Evolutionary conservation across 768 basidiomycete species (phyloP), one percentile per base, ranked within the genome.

Genomic region (Podaxis sp.): DNA sequence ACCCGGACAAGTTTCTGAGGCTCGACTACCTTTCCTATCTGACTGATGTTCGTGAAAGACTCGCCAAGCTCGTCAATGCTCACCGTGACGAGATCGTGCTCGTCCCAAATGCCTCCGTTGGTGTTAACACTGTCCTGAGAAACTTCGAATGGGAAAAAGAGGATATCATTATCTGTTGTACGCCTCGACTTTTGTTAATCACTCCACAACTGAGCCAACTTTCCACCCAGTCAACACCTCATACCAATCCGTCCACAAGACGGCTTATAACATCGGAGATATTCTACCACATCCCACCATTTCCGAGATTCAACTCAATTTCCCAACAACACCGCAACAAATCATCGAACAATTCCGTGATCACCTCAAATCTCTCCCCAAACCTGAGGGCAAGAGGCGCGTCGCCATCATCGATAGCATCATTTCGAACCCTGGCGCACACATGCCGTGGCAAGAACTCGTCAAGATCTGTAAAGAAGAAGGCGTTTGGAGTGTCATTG

Each of bases 401-500:
- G 75, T 91, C 37, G 85, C 85, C 0, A 67, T 92, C 36, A 82
- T 93, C 29, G 91, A 93, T 69, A 71, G 76, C 19, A 84, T 93
- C 57, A 75, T 75, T 12, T 79, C 87, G 8, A 78, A 75, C 38
- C 91, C 91, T 0, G 90, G 86, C 0, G 77, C 82, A 5, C 69
- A 75, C 2, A 73, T 90, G 61, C 92, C 92, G 0, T 93, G 90
- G 92, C 77, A 85, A 70, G 82, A 84, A 62, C 79, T 93, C 71
- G 85, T 89, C 0, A 70, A 77, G 2, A 74, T 91, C n/a, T 89
- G 88, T 69, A 77, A 79, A 57, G 80, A 87, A 65, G 85, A 87
- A 63, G 83, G 82, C 2, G 80, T 88, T 3, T 81, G 82, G 68
- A 86, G 80, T 36, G 70, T 93, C 13, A 75, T 94, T 6, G 92